Conservation (phyloP, 345 rosid genomes). For the Arabis alpina region DNA sequence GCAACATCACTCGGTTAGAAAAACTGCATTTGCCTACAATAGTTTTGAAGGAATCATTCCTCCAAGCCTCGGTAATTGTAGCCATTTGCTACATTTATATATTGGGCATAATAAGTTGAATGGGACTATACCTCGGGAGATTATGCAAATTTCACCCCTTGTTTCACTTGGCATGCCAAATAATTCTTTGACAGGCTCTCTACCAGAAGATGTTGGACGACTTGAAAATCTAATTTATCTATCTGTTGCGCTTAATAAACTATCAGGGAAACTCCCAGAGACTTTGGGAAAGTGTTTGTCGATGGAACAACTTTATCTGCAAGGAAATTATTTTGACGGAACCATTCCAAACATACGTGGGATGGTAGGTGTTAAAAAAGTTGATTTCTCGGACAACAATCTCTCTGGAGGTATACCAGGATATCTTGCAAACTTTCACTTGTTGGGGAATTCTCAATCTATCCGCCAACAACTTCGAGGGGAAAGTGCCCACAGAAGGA, state of each 20-base stretch:
- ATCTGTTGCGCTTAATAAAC: neutral
- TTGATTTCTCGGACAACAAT: constrained; percentile 22
- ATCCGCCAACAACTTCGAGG: constrained; percentile 35
- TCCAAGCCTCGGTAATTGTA: constrained; percentile 10
- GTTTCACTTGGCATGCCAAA: neutral
- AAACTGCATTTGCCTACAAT: neutral
- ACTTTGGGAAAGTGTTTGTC: constrained; percentile 15
- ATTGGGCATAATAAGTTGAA: neutral
- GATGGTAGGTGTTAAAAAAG: neutral
- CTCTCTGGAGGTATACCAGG: constrained; percentile 28
- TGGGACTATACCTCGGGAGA: constrained; percentile 39
- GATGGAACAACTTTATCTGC: neutral
- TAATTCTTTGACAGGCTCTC: constrained; percentile 17
- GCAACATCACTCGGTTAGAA: constrained; percentile 8
- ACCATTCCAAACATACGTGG: constrained; percentile 15
- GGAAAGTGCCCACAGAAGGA: constrained; percentile 32
- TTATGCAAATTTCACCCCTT: constrained; percentile 38
- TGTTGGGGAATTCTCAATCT: constrained; percentile 21
- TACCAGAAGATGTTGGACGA: constrained; percentile 15
- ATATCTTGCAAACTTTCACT: constrained; percentile 6
- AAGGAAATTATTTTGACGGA: constrained; percentile 21
- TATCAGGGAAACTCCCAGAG: constrained; percentile 3
- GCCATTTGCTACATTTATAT: neutral
- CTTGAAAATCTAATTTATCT: neutral
- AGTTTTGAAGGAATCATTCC: constrained; percentile 24